Conservation (phyloP, 495 filamentous ascomycete genomes). For the Penicillium daleae region DNA sequence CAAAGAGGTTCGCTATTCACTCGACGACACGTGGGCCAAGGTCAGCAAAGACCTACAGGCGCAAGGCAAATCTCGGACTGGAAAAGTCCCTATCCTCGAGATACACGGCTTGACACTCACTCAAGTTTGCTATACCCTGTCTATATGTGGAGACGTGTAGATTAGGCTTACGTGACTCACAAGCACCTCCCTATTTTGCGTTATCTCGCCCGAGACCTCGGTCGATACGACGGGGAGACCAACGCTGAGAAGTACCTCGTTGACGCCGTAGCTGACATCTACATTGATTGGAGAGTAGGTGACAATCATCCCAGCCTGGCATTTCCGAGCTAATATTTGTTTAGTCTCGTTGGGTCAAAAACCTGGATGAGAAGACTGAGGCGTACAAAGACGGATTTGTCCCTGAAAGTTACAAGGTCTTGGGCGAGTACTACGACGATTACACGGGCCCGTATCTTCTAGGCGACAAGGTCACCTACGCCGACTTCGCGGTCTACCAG, state of each 20-base stretch:
- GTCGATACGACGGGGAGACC: constrained; percentile 43
- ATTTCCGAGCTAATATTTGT: constrained; percentile 28
- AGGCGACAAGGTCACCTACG: constrained; percentile 37
- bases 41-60: constrained; percentile 37
- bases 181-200: constrained; percentile 46
- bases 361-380: too few species aligned
- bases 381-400: constrained; percentile 31
- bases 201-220: constrained; percentile 43
- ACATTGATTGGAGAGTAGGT: constrained; percentile 42
- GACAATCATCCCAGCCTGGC: background rate
- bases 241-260: constrained; percentile 46
- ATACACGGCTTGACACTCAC: constrained; percentile 43
- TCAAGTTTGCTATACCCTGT: constrained; percentile 35
- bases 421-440: constrained; percentile 32
- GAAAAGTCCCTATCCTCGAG: constrained; percentile 44
- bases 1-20: constrained; percentile 44
- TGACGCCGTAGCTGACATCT: constrained; percentile 49
- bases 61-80: constrained; percentile 37
- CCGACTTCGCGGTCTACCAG: constrained; percentile 42
- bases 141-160: background rate
- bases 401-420: constrained; percentile 32
- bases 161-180: background rate
- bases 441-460: constrained; percentile 35
- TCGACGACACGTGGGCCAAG: constrained; percentile 42
- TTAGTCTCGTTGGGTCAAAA: too few species aligned